Evolutionary conservation across 495 filamentous ascomycete species (phyloP).

Genomic region (Delitschia confertaspora): DNA sequence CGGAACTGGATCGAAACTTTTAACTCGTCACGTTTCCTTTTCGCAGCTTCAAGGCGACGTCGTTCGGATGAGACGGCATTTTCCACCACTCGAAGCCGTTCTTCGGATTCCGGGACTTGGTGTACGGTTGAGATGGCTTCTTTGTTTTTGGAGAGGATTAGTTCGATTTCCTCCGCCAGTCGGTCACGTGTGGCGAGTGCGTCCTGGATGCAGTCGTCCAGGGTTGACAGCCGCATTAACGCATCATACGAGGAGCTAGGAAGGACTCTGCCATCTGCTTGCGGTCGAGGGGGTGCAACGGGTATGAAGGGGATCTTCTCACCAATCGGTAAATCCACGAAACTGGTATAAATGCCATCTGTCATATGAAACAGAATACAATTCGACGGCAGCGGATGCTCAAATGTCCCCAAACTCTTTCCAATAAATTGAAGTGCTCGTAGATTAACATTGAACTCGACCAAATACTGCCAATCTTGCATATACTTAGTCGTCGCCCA

Average conservation of each 20-base stretch:
- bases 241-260: conserved; percentile 81
- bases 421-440: conserved; percentile 72
- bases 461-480: conserved; percentile 52
- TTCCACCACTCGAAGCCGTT: conserved; percentile 50
- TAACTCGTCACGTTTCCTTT: conserved; percentile 54
- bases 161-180: conserved; percentile 68
- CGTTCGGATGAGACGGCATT: conserved; percentile 55
- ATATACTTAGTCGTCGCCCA: conserved; percentile 60
- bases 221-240: conserved; percentile 76
- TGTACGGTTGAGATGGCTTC: conserved; percentile 37
- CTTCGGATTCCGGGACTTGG: conserved; percentile 53
- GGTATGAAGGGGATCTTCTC: conserved; percentile 28
- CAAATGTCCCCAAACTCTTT: conserved; percentile 60
- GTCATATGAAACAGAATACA: conserved; percentile 77
- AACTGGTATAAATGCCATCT: conserved; percentile 79
- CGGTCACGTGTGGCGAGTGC: conserved; percentile 68
- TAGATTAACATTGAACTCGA: conserved; percentile 64
- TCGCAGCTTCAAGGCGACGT: conserved; percentile 51
- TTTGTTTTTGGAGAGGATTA: conserved; percentile 52
- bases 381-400: conserved; percentile 73
- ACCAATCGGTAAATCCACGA: conserved; percentile 48
- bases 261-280: conserved; percentile 36
- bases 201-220: conserved; percentile 90
- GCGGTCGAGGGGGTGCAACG: conserved; percentile 36
- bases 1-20: conserved; percentile 56